Evolutionary conservation across 2,329 filamentous ascomycete genomes (phyloP), one percentile per base, ranked within the genome.

Genomic region (Metarhizium album): DNA sequence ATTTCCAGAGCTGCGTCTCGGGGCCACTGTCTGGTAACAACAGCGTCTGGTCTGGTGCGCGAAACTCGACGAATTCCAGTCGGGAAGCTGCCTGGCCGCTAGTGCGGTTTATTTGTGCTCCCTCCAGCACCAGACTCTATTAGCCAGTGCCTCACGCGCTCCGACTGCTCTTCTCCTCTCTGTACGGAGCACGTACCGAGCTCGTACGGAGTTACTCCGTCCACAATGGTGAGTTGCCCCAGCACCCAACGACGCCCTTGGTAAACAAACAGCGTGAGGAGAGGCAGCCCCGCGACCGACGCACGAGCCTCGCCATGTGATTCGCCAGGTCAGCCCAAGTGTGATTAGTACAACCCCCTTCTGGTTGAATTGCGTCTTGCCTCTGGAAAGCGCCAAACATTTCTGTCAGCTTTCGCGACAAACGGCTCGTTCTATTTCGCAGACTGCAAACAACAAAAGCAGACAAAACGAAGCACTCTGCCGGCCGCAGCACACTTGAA

Each of bases 171-270:
- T 9, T n/a, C 7, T 29, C 7, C 6, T 29, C 11, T 2, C 7
- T 4, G 27, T 29, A 29, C 11, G 7, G 27, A 29, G 7, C 11
- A 29, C 7, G 11, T 9, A 29, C 27, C 7, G 27, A 29, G n/a
- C n/a, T n/a, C n/a, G n/a, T 22, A 42, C 47, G 13, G 23, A 49
- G n/a, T 37, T 13, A 24, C 42, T 20, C 11, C 24, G 18, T n/a
- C 42, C 23, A 47, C 40, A 45, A 53, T 53, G 52, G 52, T 53
- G 46, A 53, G 52, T 50, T 53, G 46, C 52, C 48, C 38, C 49
- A 47, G 46, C 49, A 53, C 52, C 52, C 46, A 31, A 7, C 46
- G 31, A 5, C 47, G 27, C 46, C 49, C 3, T 24, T 48, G 52
- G n/a, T 53, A 53, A 53, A 53, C 52, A 53, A 53, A 48, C 13